phyloP scores from a whole-genome alignment of 305 asterid species.

The Stenogyne calaminthoides region DNA sequence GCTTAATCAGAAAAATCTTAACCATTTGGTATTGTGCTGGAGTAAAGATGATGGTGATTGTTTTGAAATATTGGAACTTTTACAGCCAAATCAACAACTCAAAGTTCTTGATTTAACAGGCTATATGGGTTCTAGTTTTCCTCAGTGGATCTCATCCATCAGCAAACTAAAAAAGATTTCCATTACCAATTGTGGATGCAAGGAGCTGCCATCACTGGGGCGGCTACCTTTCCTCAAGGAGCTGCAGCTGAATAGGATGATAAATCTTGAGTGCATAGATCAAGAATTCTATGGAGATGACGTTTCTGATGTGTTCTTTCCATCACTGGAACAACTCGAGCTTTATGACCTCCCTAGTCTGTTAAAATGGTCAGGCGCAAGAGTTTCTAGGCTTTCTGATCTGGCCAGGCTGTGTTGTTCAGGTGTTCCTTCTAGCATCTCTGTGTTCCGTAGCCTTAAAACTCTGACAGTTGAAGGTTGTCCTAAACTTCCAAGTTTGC shows the following conservation, averaged over 20 bases:
- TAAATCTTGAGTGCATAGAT: neutral
- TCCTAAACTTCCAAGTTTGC: slow-evolving; percentile 9
- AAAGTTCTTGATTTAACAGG: slow-evolving; percentile 21
- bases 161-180: slow-evolving; percentile 18
- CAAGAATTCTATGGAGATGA: slow-evolving; percentile 4
- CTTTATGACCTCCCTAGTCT: slow-evolving; percentile 14
- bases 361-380: neutral
- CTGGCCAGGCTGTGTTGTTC: slow-evolving; percentile 12
- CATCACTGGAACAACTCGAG: slow-evolving; percentile 18
- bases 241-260: slow-evolving; percentile 29
- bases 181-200: slow-evolving; percentile 19
- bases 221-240: slow-evolving; percentile 21
- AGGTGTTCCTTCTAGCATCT: neutral
- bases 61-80: neutral
- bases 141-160: slow-evolving; percentile 17
- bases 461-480: slow-evolving; percentile 21
- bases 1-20: neutral
- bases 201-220: slow-evolving; percentile 27
- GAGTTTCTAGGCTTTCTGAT: neutral
- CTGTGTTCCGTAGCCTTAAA: slow-evolving; percentile 1
- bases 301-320: neutral
- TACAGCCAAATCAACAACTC: slow-evolving; percentile 21
- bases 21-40: slow-evolving; percentile 14
- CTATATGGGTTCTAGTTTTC: slow-evolving; percentile 22
- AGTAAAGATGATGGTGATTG: neutral